Percentiles rank a stretch among this genome's conserved stretches.
These are phyloP conservation scores for Solanum bulbocastanum DNA, from an alignment of 257 asterid genomes.

Conservation along the genomic window DNA sequence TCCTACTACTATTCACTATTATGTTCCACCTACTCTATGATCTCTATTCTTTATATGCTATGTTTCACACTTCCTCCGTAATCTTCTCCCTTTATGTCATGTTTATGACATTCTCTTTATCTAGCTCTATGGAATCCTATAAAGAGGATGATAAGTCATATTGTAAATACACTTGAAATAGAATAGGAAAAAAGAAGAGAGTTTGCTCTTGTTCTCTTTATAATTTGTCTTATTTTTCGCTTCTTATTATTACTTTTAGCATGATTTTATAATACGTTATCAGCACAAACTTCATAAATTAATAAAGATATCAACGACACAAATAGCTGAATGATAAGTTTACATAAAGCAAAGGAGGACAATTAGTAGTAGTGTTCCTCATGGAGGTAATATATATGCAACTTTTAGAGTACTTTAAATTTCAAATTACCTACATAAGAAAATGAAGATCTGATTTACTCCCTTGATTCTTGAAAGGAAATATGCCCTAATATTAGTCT, in stretches of 20 bases:
- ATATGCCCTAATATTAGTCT: background rate
- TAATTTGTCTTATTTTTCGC: background rate
- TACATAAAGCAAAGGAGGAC: background rate
- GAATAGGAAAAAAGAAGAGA: background rate
- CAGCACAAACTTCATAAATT: no score
- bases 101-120: background rate
- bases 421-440: background rate
- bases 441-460: background rate
- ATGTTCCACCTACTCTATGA: no score
- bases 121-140: background rate
- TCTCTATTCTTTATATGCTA: no score
- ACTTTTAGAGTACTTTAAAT: background rate
- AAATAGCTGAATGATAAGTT: background rate
- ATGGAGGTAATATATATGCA: background rate
- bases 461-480: no score
- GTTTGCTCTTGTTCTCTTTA: background rate
- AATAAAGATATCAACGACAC: background rate
- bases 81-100: no score
- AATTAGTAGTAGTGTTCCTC: background rate
- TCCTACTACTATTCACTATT: no score
- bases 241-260: background rate
- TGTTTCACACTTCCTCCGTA: no score
- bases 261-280: no score
- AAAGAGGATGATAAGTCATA: background rate
- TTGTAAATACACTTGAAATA: background rate